Conservation (phyloP, 129 eudicot genomes). For the sunflower (Helianthus annuus) region HanXRQr2.0-SUNRISE NC_035445.2:85298201-85298700, state of each 20-base stretch:
- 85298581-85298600: conserved; percentile 19
- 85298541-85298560: conserved; percentile 81
- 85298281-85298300: background rate
- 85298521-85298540: conserved; percentile 68
- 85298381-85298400: conserved; percentile 58
- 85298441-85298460: conserved; percentile 82
- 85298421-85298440: conserved; percentile 88
- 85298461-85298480: conserved; percentile 69
- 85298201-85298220: too few relatives aligned
- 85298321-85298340: background rate
- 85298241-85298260: too few relatives aligned
- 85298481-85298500: conserved; percentile 71
- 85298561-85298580: conserved; percentile 61
- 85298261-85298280: too few relatives aligned
- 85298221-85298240: too few relatives aligned
- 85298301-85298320: background rate
- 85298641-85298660: conserved; percentile 26
- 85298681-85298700: conserved; percentile 12
- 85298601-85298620: conserved; percentile 7
- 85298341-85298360: background rate
- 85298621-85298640: conserved; percentile 10
- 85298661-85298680: background rate
- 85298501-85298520: conserved; percentile 62
- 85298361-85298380: background rate
- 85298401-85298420: conserved; percentile 83